phyloP scores from a whole-genome alignment of 2,329 filamentous ascomycete species.

The Lasiodiplodia gonubiensis region DNA sequence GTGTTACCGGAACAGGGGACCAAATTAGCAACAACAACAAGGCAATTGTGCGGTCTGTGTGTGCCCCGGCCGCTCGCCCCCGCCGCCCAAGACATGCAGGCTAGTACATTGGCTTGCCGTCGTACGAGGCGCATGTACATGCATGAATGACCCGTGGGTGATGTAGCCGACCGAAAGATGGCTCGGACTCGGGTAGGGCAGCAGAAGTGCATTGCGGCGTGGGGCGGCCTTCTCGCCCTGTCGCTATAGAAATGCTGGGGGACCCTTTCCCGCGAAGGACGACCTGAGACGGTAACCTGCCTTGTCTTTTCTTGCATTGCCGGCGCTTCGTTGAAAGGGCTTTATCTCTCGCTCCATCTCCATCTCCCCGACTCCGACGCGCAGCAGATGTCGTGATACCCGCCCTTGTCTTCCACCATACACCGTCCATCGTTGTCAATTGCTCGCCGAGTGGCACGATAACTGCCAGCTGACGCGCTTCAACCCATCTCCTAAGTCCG shows the following conservation, averaged over 20 bases:
- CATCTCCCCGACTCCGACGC: not conserved
- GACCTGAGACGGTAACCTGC: not conserved
- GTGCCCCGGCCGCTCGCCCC: not conserved
- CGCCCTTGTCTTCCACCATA: slow-evolving; percentile 21
- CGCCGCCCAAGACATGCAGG: slow-evolving; percentile 13
- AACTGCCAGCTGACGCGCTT: not conserved
- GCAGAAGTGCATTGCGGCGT: too few relatives aligned
- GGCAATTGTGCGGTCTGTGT: not conserved
- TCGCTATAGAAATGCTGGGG: not conserved
- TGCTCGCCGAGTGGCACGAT: not conserved
- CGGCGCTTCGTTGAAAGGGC: not conserved
- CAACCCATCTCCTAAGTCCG: not conserved
- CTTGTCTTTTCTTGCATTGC: too few relatives aligned
- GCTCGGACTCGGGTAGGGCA: not conserved
- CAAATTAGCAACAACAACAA: slow-evolving; percentile 7
- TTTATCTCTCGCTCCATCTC: not conserved
- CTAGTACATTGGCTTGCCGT: not conserved
- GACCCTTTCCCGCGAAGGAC: not conserved
- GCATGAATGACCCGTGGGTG: not conserved
- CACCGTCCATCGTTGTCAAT: not conserved
- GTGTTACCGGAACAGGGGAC: not conserved
- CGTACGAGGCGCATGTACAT: slow-evolving; percentile 6
- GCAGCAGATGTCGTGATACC: slow-evolving; percentile 21
- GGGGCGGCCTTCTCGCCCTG: not conserved
- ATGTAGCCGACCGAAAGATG: not conserved